These are phyloP conservation scores for Populus ilicifolia DNA, from an alignment of 345 rosid species.

Conservation along the genomic window DNA sequence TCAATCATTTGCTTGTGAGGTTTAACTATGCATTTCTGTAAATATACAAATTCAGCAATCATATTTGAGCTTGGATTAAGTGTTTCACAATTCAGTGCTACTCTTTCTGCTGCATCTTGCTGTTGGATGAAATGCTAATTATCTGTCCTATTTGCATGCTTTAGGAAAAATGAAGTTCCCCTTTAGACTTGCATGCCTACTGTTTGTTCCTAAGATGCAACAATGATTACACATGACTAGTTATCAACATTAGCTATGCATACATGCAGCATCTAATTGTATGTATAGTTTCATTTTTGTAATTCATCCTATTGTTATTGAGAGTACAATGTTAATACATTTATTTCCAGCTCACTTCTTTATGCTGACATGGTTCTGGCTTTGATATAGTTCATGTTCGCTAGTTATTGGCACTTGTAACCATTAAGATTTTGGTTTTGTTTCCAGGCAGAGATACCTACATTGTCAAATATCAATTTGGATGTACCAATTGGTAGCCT, in stretches of 20 bases:
- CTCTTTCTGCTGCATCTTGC: no score
- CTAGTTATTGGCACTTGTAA: not conserved
- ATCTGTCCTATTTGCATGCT: not conserved
- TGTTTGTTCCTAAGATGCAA: not conserved
- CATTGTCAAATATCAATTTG: slow-evolving; percentile 80
- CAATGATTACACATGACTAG: not conserved
- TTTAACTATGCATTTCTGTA: no score
- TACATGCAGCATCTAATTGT: not conserved
- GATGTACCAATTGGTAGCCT: slow-evolving; percentile 85
- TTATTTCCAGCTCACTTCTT: no score
- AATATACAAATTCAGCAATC: no score
- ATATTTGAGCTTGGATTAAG: no score
- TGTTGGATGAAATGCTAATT: no score
- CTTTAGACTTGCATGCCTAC: not conserved
- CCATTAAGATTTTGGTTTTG: slow-evolving; percentile 15
- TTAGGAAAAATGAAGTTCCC: no score
- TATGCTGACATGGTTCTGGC: not conserved
- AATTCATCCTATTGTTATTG: not conserved
- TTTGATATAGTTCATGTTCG: not conserved
- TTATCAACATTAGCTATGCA: not conserved
- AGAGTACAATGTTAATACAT: no score
- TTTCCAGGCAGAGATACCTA: slow-evolving; percentile 77
- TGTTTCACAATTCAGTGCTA: no score
- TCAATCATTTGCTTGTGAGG: not conserved
- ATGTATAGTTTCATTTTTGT: not conserved